Percentiles rank a stretch among this genome's conserved stretches.
Evolutionary conservation across 2,329 filamentous ascomycete species (phyloP).

Genomic region (Dactylellina parvicollis): DNA sequence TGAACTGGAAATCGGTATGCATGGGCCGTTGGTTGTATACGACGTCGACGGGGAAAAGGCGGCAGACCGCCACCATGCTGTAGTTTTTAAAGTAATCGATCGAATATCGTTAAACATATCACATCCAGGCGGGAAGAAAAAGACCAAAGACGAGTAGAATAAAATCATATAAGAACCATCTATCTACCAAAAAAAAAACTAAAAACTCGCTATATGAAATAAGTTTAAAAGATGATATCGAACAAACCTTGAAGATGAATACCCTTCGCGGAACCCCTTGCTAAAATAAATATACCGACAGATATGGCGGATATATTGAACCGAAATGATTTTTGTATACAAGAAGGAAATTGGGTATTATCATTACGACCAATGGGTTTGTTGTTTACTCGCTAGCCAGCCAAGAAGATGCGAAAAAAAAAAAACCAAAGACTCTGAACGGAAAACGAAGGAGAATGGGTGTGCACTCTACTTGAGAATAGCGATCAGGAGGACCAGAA

Average conservation of each 20-base stretch:
- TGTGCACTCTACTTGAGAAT: conserved; percentile 72
- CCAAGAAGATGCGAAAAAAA: conserved; percentile 36
- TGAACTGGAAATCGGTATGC: background rate
- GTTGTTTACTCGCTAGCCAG: conserved; percentile 37
- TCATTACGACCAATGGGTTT: conserved; percentile 5
- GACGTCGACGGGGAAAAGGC: no score
- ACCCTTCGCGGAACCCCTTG: no score
- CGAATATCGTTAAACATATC: no score
- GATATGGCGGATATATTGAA: no score
- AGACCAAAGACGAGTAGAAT: conserved; percentile 51
- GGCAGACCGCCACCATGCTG: no score
- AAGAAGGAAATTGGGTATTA: conserved; percentile 12
- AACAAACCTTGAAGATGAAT: no score
- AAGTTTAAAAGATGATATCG: no score
- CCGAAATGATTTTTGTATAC: background rate
- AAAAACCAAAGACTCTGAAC: conserved; percentile 25
- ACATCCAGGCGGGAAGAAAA: background rate
- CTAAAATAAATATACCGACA: no score
- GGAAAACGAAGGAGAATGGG: background rate
- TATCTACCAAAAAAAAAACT: conserved; percentile 18
- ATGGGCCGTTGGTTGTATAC: background rate
- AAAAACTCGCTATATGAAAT: no score
- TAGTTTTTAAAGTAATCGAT: no score
- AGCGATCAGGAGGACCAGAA: conserved; percentile 82
- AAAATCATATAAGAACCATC: conserved; percentile 56